Base-by-base conservation (phyloP, 2,329 filamentous ascomycete species). In the Aaosphaeria pasadenensis region DNA sequence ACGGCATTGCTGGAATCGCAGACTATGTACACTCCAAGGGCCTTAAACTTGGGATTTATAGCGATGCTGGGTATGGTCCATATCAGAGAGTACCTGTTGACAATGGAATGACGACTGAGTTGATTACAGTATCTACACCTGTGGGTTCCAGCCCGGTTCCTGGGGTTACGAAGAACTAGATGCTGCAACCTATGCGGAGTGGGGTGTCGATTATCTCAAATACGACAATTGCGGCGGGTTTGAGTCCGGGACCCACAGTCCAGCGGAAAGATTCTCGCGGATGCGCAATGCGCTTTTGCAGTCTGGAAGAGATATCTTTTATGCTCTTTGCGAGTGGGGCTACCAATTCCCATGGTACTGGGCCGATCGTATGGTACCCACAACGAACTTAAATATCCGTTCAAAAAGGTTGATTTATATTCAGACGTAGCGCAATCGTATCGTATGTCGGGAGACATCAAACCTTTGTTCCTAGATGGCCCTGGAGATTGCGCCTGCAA, bases 11-110 rank as follows among this genome's bases (percentile, higher is more conserved):
- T 9, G 59, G 70, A 13, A 63, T 82, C 2, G 75, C 75, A 1
- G 70, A 79, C 47, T 56, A 70, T 29, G 59, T 81, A 6, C 80
- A 82, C 55, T 60, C 51, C 0, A 56, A 78, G 30, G 76, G 74
- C 1, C 59, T 83, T 39, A 71, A 74, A 11, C 77, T 80, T 49
- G 80, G 80, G 31, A 80, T 81, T 62, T 82, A 82, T 58, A 73
- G 70, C 11, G 69, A 69, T 46, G 76, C 77, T 11, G 17, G 17
- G 17, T 24, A 24, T 24, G 17, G 17, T 24, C 17, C 17, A 24
- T 24, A 24, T 24, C 17, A 24, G 17, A 24, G 17, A 24, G 17
- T 24, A 24, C 17, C 17, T 24, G 17, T 24, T 24, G 17, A 24
- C 17, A 24, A 24, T 24, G 17, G 17, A 24, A 24, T 24, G 17